Evolutionary conservation across 2,329 filamentous ascomycete species (phyloP).

Genomic region (Aureobasidium subglaciale): DNA sequence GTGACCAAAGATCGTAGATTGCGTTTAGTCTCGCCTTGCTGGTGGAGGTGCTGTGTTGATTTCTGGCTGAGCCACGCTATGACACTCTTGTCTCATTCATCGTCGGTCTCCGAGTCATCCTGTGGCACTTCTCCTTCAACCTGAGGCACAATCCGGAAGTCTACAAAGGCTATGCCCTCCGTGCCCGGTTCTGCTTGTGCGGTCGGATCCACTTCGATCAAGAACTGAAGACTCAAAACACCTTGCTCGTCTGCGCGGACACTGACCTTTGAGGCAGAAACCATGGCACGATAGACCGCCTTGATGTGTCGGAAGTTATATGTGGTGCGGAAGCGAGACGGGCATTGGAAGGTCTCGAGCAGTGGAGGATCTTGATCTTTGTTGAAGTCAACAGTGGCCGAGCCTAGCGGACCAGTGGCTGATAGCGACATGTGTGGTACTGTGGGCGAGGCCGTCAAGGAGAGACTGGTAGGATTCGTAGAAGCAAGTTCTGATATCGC

Average conservation of each 20-base stretch:
- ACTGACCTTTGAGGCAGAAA: conserved; percentile 83
- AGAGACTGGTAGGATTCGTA: conserved; percentile 53
- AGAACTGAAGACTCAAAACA: conserved; percentile 89
- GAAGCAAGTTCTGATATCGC: conserved; percentile 60
- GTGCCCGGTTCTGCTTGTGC: conserved; percentile 17
- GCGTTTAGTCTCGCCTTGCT: no score
- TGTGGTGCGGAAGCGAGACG: conserved; percentile 52
- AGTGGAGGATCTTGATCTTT: conserved; percentile 34
- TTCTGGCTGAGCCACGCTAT: no score
- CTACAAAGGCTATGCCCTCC: conserved; percentile 60
- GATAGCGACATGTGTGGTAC: conserved; percentile 67
- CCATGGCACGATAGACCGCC: conserved; percentile 86
- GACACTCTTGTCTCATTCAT: no score
- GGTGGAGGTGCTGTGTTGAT: no score
- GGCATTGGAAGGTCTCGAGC: conserved; percentile 67
- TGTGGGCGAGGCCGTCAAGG: conserved; percentile 42
- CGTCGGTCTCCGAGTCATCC: conserved; percentile 3
- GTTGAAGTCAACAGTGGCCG: conserved; percentile 53
- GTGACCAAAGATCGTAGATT: no score
- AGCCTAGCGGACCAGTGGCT: conserved; percentile 53
- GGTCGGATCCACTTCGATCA: conserved; percentile 70
- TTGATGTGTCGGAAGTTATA: conserved; percentile 87
- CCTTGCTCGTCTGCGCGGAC: conserved; percentile 81
- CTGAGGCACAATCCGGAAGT: conserved; percentile 76
- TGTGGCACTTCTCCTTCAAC: conserved; percentile 47